Evolutionary conservation across 108 stramenopile species (phyloP), one percentile per base, ranked within the genome.

Genomic region (Hondaea fermentalgiana): DNA sequence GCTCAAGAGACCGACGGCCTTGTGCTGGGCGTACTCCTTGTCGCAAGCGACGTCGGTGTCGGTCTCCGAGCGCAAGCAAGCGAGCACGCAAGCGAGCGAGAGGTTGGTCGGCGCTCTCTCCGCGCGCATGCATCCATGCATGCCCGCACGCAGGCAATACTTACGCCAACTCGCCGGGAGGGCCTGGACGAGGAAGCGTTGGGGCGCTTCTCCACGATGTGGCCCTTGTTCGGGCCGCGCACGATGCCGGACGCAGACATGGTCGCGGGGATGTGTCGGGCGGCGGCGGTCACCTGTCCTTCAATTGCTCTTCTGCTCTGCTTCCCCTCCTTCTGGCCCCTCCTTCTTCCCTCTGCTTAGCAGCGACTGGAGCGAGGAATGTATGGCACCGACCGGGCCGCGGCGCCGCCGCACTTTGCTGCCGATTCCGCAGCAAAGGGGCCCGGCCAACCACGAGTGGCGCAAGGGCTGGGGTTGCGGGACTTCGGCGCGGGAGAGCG

Each of bases 201-300:
- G 42, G 64, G 64, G 64, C 72, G 35, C 88, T 91, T 91, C 29
- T 43, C 51, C 45, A 88, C 88, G 60, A 87, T 19, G 76, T 60
- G 88, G 44, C 90, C 90, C 72, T 91, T 91, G 51, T 91, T 83
- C 42, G 43, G 60, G 47, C 90, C 90, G 45, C 88, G n/a, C 19
- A 43, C 72, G 88, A 89, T 89, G 87, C 90, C 90, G 19, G 59
- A 58, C 19, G 88, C 8, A 10, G 60, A 6, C 60, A 60, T 69
- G 64, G 64, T 69, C 64, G 35, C 64, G 42, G 25, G 42, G 21
- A 17, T 42, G 35, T 8, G 42, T 42, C 10, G 14, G 42, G 17
- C 8, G 21, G 25, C 8, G 25, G 35, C 64, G 6, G 42, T 69
- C 64, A 10, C 25, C 25, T 69, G 64, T 8, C 64, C 25, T 14